Evolutionary conservation across 2,329 filamentous ascomycete species (phyloP).

Genomic region (Lasiodiplodia sp.): DNA sequence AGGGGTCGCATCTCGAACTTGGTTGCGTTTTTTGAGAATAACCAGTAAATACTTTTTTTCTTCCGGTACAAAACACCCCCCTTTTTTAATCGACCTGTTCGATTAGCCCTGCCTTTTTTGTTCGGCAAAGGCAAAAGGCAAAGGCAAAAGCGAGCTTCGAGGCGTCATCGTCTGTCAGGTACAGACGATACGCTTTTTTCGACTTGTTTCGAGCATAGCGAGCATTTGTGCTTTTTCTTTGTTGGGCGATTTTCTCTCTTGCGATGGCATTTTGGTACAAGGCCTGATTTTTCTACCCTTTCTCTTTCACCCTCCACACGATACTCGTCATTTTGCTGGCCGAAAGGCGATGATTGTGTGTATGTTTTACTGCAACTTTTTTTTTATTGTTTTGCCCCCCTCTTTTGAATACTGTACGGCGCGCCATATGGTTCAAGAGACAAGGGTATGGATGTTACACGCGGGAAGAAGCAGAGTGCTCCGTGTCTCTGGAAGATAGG

Average conservation of each 20-base stretch:
- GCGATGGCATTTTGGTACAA: too few species aligned
- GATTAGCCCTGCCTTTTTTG: neutral
- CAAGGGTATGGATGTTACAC: neutral
- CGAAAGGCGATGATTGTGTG: neutral
- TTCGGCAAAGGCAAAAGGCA: neutral
- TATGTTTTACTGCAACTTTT: neutral
- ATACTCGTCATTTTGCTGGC: neutral
- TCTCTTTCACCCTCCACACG: neutral
- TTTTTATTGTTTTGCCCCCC: too few species aligned
- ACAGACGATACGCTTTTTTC: neutral
- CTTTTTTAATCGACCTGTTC: neutral
- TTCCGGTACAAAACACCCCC: neutral
- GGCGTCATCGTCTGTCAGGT: neutral
- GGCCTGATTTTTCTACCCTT: neutral
- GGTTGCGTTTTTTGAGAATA: constrained; percentile 22
- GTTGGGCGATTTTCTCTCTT: neutral
- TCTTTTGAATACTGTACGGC: too few species aligned
- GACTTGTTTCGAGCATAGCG: neutral
- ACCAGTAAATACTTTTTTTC: neutral
- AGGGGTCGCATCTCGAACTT: constrained; percentile 19
- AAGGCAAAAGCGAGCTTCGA: neutral
- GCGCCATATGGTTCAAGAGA: neutral
- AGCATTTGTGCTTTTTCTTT: neutral
- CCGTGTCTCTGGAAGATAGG: neutral
- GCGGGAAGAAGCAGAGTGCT: neutral